Evolutionary conservation across 2,329 filamentous ascomycete species (phyloP).

Genomic region (Exophiala mesophila): DNA sequence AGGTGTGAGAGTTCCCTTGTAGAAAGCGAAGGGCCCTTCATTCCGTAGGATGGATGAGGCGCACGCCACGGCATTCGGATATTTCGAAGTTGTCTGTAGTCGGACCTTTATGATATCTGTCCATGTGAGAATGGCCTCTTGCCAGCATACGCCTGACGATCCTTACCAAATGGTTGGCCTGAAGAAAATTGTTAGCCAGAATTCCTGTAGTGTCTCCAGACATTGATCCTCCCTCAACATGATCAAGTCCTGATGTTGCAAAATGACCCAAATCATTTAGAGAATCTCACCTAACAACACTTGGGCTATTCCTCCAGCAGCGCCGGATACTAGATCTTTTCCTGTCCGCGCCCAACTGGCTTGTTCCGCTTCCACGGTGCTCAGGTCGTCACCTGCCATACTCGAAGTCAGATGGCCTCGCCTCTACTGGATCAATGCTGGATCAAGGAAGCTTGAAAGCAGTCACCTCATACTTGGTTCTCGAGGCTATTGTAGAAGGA

Average conservation of each 20-base stretch:
- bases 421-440: no score
- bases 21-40: constrained; percentile 88
- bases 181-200: constrained; percentile 28
- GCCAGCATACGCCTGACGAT: constrained; percentile 17
- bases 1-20: constrained; percentile 95
- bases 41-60: constrained; percentile 79
- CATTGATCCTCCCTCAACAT: no score
- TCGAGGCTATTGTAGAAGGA: no score
- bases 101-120: constrained; percentile 95
- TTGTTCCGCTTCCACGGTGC: constrained; percentile 28
- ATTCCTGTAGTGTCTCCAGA: constrained; percentile 32
- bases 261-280: no score
- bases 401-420: no score
- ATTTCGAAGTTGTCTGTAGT: constrained; percentile 80
- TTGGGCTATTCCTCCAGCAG: constrained; percentile 86
- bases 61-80: constrained; percentile 73
- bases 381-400: constrained; percentile 6
- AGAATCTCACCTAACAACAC: constrained; percentile 87
- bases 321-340: constrained; percentile 89
- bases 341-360: constrained; percentile 54
- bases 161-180: constrained; percentile 58
- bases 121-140: constrained; percentile 15
- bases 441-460: neutral
- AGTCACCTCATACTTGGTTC: no score
- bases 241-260: no score